These are phyloP conservation scores for Lolium perenne DNA, from an alignment of 176 grass and related monocot genomes.

Conservation along the genomic window DNA sequence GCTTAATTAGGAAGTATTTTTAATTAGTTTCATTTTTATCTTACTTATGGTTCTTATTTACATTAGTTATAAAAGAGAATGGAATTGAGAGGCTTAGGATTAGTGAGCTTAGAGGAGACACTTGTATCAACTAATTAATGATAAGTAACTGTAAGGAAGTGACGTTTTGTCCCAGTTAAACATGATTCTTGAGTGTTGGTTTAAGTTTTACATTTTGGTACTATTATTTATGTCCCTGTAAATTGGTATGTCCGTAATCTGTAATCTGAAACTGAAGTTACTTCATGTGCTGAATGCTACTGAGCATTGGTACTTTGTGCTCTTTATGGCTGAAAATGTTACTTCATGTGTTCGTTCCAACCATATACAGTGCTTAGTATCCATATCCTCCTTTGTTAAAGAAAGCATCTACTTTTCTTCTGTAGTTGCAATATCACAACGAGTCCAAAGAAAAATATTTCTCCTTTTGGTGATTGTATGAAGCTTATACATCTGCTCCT, in stretches of 20 bases:
- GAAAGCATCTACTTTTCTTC: background rate
- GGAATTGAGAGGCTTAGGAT: background rate
- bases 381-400: background rate
- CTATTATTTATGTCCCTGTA: background rate
- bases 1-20: background rate
- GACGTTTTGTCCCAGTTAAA: background rate
- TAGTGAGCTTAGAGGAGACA: background rate
- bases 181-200: background rate
- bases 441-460: background rate
- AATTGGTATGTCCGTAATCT: background rate
- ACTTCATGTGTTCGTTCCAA: background rate
- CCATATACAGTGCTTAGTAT: background rate
- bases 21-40: background rate
- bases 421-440: background rate
- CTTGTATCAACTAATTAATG: background rate
- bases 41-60: background rate
- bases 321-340: background rate
- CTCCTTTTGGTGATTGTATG: background rate
- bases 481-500: background rate
- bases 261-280: background rate
- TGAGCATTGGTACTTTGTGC: background rate
- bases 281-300: background rate
- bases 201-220: background rate
- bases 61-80: background rate
- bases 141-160: background rate